These are phyloP conservation scores for Larix sibirica DNA, from an alignment of 83 land plant species.

Conservation along the genomic window DNA sequence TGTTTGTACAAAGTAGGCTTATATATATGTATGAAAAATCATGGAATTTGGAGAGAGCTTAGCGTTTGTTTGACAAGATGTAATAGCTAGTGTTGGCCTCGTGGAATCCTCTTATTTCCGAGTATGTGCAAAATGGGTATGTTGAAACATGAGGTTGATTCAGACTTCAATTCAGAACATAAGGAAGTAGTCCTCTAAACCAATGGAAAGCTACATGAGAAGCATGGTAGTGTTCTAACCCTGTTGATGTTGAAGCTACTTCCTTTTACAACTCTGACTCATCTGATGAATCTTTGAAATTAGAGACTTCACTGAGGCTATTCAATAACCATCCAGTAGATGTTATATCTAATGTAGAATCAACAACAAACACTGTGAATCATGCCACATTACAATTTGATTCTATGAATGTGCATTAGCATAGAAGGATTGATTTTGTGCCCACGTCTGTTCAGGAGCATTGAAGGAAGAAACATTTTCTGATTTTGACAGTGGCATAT, in stretches of 20 bases:
- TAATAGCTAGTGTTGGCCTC: no score
- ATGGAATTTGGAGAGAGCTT: no score
- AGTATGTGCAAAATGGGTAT: background rate
- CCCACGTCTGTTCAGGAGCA: background rate
- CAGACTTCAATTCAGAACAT: slow-evolving; percentile 28
- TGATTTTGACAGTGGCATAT: background rate
- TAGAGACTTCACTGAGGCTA: background rate
- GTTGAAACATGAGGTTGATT: slow-evolving; percentile 29
- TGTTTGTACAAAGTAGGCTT: no score
- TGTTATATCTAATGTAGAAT: no score
- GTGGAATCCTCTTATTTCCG: slow-evolving; percentile 34
- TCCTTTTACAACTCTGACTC: no score
- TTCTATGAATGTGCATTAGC: no score
- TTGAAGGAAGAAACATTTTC: background rate
- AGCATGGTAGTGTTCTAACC: background rate
- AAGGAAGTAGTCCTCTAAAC: background rate
- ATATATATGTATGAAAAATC: no score
- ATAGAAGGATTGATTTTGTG: background rate
- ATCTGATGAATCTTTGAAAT: no score
- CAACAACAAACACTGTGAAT: no score
- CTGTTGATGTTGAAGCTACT: no score
- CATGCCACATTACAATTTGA: no score
- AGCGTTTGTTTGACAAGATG: no score
- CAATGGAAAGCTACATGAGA: background rate
- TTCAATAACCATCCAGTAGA: background rate